phyloP scores from a whole-genome alignment of 78 protist genomes.

The Dictyostelium purpureum region DNA sequence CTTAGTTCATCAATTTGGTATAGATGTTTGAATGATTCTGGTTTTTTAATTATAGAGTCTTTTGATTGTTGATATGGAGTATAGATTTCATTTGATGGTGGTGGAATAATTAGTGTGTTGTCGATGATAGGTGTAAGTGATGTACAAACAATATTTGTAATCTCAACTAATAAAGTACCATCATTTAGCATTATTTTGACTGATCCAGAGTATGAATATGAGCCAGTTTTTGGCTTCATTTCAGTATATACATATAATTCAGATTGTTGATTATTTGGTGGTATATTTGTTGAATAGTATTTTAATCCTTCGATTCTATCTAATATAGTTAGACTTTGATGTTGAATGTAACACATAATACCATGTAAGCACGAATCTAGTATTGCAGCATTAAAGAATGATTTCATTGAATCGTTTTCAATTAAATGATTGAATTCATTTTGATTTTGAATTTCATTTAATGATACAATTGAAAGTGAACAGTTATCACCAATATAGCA shows the following conservation, averaged over 20 bases:
- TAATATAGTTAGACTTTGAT: background rate
- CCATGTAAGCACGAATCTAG: constrained; percentile 10
- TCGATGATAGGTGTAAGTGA: background rate
- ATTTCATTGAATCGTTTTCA: background rate
- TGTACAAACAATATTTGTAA: background rate
- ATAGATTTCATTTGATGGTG: background rate
- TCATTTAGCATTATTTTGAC: background rate
- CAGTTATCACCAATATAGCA: background rate
- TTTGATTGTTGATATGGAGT: background rate
- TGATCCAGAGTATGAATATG: background rate
- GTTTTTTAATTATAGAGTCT: background rate
- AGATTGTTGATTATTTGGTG: background rate
- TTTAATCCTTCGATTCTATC: constrained; percentile 15
- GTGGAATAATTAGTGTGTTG: background rate
- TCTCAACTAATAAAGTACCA: background rate
- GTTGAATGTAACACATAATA: background rate
- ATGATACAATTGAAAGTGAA: background rate
- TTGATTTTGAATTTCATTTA: background rate
- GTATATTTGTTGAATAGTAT: background rate
- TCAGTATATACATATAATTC: background rate
- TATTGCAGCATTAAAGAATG: background rate
- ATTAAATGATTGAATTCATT: background rate
- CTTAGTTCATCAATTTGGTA: background rate
- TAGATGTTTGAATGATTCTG: background rate
- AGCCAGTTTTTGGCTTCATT: background rate